A percentile compares a stretch with the other conserved stretches of the same genome.
phyloP scores from a whole-genome alignment of 148 eudicot species.

The Rhododendron simsii region DNA sequence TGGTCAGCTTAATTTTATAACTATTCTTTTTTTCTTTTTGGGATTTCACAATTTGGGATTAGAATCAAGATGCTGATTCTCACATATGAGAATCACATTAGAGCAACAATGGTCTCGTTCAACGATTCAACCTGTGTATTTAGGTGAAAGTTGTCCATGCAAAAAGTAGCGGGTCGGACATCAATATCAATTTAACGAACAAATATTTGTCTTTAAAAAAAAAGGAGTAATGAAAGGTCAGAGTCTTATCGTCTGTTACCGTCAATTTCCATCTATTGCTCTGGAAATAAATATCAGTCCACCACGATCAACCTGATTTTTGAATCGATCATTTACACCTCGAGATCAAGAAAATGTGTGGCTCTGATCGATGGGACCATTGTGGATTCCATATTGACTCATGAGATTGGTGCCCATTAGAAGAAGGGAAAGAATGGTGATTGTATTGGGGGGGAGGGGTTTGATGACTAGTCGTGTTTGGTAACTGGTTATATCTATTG shows the following conservation, averaged over 20 bases:
- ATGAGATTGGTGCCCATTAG: neutral
- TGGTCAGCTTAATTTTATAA: neutral
- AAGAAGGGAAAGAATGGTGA: neutral
- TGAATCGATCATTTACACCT: neutral
- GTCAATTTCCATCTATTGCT: neutral
- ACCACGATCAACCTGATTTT: neutral
- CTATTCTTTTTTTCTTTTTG: too few relatives aligned
- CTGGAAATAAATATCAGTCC: neutral
- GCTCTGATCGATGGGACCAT: neutral
- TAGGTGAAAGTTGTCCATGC: too few relatives aligned
- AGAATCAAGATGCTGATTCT: neutral
- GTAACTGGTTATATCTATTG: neutral
- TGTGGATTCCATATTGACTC: neutral
- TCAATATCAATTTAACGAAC: too few relatives aligned
- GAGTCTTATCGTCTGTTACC: too few relatives aligned
- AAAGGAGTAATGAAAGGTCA: too few relatives aligned
- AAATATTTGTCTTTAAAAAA: too few relatives aligned
- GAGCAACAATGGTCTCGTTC: neutral
- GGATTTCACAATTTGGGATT: neutral
- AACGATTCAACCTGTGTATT: neutral
- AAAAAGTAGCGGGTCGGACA: too few relatives aligned
- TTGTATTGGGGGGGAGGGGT: neutral
- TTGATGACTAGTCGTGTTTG: neutral
- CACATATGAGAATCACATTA: too few relatives aligned
- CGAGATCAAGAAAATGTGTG: neutral